A percentile compares a stretch with the other conserved stretches of the same genome.
Evolutionary conservation across 352 stramenopile species (phyloP).

Genomic region (Phytopythium aichiense): DNA sequence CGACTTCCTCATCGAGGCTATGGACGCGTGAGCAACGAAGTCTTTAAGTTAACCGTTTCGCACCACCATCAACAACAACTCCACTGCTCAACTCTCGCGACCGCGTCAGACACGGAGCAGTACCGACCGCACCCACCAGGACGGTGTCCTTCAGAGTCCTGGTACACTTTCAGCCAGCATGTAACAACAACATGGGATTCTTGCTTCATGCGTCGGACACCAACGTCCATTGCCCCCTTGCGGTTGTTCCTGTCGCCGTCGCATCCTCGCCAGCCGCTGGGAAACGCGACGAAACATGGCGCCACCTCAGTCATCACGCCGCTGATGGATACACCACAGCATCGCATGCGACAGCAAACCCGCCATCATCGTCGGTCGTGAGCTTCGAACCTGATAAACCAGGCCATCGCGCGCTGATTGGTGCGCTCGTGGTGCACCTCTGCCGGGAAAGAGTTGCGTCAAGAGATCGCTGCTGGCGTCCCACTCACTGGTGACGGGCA

Average conservation of each 20-base stretch:
- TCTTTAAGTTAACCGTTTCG: background rate
- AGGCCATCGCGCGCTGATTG: slow-evolving; percentile 8
- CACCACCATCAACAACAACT: background rate
- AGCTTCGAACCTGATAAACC: slow-evolving; percentile 6
- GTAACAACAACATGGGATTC: background rate
- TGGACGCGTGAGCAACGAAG: slow-evolving; percentile 15
- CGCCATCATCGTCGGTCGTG: background rate
- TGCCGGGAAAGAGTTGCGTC: background rate
- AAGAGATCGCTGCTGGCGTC: no score
- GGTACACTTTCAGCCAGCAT: background rate
- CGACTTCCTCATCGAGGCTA: slow-evolving; percentile 47
- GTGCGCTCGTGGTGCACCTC: background rate
- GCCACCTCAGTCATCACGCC: background rate
- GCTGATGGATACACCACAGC: background rate
- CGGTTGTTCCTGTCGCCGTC: no score
- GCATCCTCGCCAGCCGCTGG: no score
- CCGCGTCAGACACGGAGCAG: background rate
- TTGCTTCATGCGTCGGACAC: no score
- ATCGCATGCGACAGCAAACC: no score
- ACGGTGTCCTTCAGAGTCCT: background rate
- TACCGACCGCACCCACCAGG: slow-evolving; percentile 2
- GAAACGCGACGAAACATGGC: background rate
- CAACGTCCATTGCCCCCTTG: no score
- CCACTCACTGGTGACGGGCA: no score
- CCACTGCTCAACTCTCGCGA: background rate